Percentiles rank a stretch among this genome's conserved stretches.
Conservation (phyloP, 1,139 yeast species). For the Candida freyschussii region DNA sequence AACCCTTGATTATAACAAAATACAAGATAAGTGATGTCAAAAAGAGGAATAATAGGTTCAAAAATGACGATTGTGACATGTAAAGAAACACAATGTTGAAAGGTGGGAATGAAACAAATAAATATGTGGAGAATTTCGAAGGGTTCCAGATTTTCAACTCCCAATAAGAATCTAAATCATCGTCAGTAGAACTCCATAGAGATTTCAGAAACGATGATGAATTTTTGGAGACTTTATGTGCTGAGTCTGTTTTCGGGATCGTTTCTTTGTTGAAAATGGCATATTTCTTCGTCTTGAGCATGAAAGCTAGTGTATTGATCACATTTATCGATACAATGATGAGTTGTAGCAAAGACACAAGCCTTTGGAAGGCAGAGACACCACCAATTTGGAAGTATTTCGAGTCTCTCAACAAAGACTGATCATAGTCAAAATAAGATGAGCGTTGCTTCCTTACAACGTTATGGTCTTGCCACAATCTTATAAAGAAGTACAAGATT, state of each 20-base stretch:
- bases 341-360: slow-evolving; percentile 10
- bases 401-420: slow-evolving; percentile 25
- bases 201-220: slow-evolving; percentile 2
- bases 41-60: slow-evolving; percentile 35
- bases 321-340: slow-evolving; percentile 17
- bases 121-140: slow-evolving; percentile 42
- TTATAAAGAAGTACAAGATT: slow-evolving; percentile 27
- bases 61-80: slow-evolving; percentile 35
- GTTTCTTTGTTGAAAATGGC: slow-evolving; percentile 24
- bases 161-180: slow-evolving; percentile 37
- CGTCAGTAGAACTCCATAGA: slow-evolving; percentile 8
- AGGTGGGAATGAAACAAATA: slow-evolving; percentile 57
- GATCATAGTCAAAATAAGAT: slow-evolving; percentile 25
- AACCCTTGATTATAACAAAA: slow-evolving; percentile 39
- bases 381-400: slow-evolving; percentile 24
- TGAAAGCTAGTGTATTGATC: slow-evolving; percentile 18
- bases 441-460: slow-evolving; percentile 19
- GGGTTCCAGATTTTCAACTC: slow-evolving; percentile 59
- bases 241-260: slow-evolving; percentile 21
- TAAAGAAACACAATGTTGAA: slow-evolving; percentile 38
- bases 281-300: slow-evolving; percentile 22
- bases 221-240: slow-evolving; percentile 18
- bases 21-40: slow-evolving; percentile 38
- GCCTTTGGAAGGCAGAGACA: slow-evolving; percentile 5
- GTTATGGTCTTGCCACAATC: slow-evolving; percentile 32